These are phyloP conservation scores for Grosmannia huntii DNA, from an alignment of 2,329 filamentous ascomycete genomes.

Conservation along the genomic window DNA sequence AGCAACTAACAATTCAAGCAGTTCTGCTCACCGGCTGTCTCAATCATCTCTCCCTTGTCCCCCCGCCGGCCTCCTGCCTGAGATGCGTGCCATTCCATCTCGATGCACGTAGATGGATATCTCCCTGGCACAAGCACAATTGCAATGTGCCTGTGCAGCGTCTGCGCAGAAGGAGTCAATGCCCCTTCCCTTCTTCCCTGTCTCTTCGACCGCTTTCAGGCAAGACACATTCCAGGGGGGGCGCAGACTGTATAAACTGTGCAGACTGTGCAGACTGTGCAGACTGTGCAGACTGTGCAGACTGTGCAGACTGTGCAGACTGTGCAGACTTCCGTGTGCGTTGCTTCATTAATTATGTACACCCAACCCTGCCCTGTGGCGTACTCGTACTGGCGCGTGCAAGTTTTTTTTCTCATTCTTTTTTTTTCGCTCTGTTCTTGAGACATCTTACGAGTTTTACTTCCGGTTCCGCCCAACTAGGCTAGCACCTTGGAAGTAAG, in stretches of 20 bases:
- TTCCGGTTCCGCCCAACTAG: neutral
- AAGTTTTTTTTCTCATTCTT: neutral
- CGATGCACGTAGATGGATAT: neutral
- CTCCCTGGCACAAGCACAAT: neutral
- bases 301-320: no score
- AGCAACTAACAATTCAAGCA: neutral
- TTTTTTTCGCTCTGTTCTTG: neutral
- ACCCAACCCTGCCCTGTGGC: neutral
- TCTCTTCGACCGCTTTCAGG: neutral
- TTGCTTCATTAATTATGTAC: neutral
- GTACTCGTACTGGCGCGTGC: neutral
- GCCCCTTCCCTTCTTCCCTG: neutral
- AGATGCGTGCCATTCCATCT: neutral
- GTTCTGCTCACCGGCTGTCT: neutral
- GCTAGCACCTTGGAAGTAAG: neutral
- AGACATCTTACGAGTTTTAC: conserved; percentile 1
- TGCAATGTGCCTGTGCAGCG: neutral
- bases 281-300: no score
- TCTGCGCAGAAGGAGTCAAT: neutral
- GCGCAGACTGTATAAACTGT: neutral
- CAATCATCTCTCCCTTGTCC: neutral
- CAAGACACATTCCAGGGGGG: neutral
- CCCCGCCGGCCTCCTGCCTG: neutral
- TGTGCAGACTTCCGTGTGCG: neutral
- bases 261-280: no score